A percentile compares a stretch with the other conserved stretches of the same genome.
Evolutionary conservation across 306 rosid species (phyloP).

Genomic region (Macrotyloma uniflorum): DNA sequence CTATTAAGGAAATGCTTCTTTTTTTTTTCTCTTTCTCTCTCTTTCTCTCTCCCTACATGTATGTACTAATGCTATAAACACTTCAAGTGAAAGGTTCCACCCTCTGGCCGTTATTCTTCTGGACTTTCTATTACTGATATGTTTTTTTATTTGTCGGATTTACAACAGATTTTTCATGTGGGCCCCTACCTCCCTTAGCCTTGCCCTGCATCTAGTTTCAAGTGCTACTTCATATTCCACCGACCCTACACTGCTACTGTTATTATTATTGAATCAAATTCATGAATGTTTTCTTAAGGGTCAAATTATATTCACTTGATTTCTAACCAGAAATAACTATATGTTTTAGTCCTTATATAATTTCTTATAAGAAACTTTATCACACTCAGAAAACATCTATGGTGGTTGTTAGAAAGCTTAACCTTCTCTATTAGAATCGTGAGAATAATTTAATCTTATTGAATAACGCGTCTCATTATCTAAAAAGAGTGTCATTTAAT

Average conservation of each 20-base stretch:
- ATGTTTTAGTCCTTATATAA: too few species aligned
- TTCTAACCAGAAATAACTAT: neutral
- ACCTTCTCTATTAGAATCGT: neutral
- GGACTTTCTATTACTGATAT: constrained; percentile 40
- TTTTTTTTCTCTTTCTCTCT: neutral
- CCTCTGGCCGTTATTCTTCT: constrained; percentile 66
- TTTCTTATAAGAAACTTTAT: too few species aligned
- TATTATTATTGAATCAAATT: neutral
- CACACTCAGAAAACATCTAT: neutral
- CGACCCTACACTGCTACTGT: neutral
- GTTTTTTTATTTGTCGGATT: constrained; percentile 14
- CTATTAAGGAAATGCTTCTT: constrained; percentile 39
- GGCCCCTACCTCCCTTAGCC: constrained; percentile 27
- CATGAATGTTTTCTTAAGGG: neutral
- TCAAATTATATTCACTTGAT: neutral
- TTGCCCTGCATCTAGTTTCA: constrained; percentile 3
- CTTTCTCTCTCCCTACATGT: neutral
- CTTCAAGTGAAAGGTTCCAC: constrained; percentile 61
- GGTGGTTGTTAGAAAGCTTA: neutral
- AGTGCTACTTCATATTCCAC: constrained; percentile 39
- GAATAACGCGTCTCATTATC: neutral
- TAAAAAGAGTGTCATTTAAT: neutral
- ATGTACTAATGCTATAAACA: neutral
- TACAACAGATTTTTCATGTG: constrained; percentile 33
- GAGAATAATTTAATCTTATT: neutral